These are phyloP conservation scores for Fusarium secorum DNA, from an alignment of 2,329 filamentous ascomycete species.

Conservation along the genomic window DNA sequence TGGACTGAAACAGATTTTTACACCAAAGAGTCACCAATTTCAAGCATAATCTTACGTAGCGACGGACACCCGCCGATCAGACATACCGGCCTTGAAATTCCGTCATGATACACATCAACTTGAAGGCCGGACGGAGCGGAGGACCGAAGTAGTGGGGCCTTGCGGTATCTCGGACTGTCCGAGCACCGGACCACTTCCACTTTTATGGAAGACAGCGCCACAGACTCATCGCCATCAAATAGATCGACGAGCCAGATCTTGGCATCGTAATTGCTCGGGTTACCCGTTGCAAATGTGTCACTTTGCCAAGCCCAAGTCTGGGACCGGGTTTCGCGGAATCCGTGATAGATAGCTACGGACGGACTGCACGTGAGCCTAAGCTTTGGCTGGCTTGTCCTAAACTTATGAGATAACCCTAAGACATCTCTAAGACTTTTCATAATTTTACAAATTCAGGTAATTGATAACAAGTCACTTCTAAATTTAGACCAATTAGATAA, in stretches of 20 bases:
- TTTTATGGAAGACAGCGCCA: background rate
- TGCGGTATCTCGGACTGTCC: conserved; percentile 19
- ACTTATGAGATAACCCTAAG: background rate
- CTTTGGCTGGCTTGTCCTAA: fast-evolving
- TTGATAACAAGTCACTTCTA: background rate
- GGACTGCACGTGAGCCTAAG: background rate
- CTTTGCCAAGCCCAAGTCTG: background rate
- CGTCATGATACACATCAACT: background rate
- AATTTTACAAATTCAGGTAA: background rate
- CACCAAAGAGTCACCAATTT: background rate
- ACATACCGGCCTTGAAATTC: background rate
- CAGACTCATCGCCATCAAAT: background rate
- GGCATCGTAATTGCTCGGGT: fast-evolving
- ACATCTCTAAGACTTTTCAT: background rate
- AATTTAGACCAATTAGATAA: background rate
- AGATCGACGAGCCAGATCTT: background rate
- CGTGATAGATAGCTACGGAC: background rate
- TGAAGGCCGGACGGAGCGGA: background rate
- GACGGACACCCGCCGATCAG: background rate
- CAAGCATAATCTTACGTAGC: background rate
- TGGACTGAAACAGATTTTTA: background rate
- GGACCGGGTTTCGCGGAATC: background rate
- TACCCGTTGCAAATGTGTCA: fast-evolving
- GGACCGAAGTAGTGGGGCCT: background rate
- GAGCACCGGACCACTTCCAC: background rate